A percentile compares a stretch with the other conserved stretches of the same genome.
Conservation (phyloP, 2,329 filamentous ascomycete species). For the Sarocladium kiliense region DNA sequence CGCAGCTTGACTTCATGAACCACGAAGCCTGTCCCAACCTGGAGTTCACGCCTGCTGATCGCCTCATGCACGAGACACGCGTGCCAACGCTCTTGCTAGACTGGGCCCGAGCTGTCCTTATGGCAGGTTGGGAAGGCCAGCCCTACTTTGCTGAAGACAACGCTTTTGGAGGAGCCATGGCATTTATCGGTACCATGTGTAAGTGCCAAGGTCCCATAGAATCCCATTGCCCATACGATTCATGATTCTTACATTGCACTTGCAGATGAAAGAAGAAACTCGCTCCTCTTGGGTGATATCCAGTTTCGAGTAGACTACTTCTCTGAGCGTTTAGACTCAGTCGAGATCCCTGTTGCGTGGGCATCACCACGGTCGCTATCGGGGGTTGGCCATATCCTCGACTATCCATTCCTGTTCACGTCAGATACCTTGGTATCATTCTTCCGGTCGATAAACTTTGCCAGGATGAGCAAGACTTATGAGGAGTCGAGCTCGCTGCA, state of each 20-base stretch:
- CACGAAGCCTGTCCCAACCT: slow-evolving; percentile 39
- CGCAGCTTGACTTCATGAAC: slow-evolving; percentile 48
- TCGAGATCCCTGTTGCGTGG: slow-evolving; percentile 72
- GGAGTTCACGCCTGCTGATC: slow-evolving; percentile 44
- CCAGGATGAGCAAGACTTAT: slow-evolving; percentile 75
- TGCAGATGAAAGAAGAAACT: slow-evolving; percentile 55
- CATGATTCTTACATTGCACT: background rate
- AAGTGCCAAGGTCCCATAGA: slow-evolving; percentile 29
- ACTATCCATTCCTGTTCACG: slow-evolving; percentile 76
- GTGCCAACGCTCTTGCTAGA: slow-evolving; percentile 57
- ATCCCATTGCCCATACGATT: background rate
- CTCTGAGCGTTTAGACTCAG: slow-evolving; percentile 67
- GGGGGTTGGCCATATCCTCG: slow-evolving; percentile 57
- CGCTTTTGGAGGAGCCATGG: slow-evolving; percentile 71
- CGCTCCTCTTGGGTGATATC: slow-evolving; percentile 59
- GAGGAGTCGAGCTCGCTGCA: slow-evolving; percentile 60
- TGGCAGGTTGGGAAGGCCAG: slow-evolving; percentile 76
- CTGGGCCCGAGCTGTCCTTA: slow-evolving; percentile 69
- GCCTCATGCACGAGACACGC: slow-evolving; percentile 51
- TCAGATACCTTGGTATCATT: slow-evolving; percentile 69
- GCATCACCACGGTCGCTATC: slow-evolving; percentile 25
- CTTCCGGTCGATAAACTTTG: slow-evolving; percentile 84
- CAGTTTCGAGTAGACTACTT: slow-evolving; percentile 74
- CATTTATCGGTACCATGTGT: slow-evolving; percentile 69
- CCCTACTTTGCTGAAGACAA: slow-evolving; percentile 65